phyloP scores from a whole-genome alignment of 129 eudicot species.

The Solidago caesia region DNA sequence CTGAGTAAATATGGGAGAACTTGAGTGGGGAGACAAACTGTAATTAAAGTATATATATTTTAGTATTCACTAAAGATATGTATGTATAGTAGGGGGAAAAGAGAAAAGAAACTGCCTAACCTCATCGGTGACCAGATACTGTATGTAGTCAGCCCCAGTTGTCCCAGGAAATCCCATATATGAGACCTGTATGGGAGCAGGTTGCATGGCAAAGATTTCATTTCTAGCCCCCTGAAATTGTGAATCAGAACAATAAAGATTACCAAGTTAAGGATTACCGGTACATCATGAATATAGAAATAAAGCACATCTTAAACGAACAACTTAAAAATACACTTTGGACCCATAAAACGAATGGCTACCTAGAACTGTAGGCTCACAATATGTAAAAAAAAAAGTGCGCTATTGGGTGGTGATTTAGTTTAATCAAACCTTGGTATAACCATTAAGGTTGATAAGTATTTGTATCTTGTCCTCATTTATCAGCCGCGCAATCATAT shows the following conservation, averaged over 20 bases:
- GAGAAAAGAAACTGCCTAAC: slow-evolving; percentile 28
- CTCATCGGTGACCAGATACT: slow-evolving; percentile 91
- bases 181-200: slow-evolving; percentile 96
- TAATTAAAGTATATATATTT: slow-evolving; percentile 1
- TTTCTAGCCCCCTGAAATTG: slow-evolving; percentile 86
- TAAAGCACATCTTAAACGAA: too few species aligned
- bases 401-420: background rate
- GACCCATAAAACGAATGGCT: too few species aligned
- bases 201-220: slow-evolving; percentile 97
- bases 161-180: slow-evolving; percentile 99
- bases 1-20: slow-evolving; percentile 78
- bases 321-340: too few species aligned
- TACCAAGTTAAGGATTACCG: too few species aligned
- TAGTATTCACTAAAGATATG: background rate
- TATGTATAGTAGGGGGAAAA: background rate
- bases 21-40: slow-evolving; percentile 93
- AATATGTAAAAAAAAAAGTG: background rate
- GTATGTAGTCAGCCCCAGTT: slow-evolving; percentile 87
- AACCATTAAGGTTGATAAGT: slow-evolving; percentile 91
- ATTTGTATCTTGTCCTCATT: slow-evolving; percentile 86
- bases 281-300: too few species aligned
- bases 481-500: slow-evolving; percentile 71
- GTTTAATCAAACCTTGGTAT: slow-evolving; percentile 62
- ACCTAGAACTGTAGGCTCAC: background rate
- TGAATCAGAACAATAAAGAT: background rate